Percentiles rank a stretch among this genome's conserved stretches.
Evolutionary conservation across 75 land plant species (phyloP).

Genomic region (Cryptomeria japonica): DNA sequence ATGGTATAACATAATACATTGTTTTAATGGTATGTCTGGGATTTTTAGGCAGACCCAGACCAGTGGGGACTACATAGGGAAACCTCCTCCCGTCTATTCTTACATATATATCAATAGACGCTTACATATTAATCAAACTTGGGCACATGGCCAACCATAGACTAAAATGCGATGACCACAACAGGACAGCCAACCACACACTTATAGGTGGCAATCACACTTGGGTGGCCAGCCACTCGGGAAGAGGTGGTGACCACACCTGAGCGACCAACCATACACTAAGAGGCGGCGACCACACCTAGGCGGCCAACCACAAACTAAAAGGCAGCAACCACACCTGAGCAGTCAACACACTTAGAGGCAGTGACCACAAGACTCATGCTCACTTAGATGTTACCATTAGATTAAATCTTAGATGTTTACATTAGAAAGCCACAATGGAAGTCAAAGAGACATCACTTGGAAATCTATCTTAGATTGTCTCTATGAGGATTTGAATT

Average conservation of each 20-base stretch:
- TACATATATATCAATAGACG: too few relatives aligned
- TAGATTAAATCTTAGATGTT: not conserved
- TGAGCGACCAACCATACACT: not conserved
- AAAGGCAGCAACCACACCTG: not conserved
- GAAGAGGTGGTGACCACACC: not conserved
- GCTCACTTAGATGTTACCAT: not conserved
- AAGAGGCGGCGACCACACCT: not conserved
- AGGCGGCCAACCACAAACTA: not conserved
- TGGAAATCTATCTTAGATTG: not conserved
- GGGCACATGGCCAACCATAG: too few relatives aligned
- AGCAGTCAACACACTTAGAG: not conserved
- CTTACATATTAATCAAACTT: too few relatives aligned
- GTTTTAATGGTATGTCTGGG: too few relatives aligned
- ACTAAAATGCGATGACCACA: not conserved
- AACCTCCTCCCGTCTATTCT: too few relatives aligned
- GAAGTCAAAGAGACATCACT: not conserved
- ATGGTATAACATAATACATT: too few relatives aligned
- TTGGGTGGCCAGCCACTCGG: not conserved
- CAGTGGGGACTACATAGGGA: too few relatives aligned
- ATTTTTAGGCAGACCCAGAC: too few relatives aligned
- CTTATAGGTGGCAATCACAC: too few relatives aligned
- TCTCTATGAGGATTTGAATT: too few relatives aligned
- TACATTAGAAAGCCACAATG: not conserved
- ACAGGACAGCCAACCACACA: not conserved
- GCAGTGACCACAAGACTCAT: not conserved